Conservation (phyloP, 2,329 filamentous ascomycete genomes). For the Fusarium coicis region DNA sequence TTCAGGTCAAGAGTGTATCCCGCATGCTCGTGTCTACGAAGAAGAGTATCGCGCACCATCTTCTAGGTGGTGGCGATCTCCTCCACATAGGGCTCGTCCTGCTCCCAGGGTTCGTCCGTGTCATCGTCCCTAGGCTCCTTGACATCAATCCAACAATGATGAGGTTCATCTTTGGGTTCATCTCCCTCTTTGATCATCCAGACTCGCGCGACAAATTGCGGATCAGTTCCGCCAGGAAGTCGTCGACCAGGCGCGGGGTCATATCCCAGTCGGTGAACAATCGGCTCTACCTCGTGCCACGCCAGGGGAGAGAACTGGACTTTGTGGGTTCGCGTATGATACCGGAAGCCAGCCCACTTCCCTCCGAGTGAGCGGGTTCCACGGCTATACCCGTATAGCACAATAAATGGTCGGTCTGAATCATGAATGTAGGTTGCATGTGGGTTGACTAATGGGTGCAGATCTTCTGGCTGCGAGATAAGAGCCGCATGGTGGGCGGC, state of each 20-base stretch:
- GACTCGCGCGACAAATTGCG: neutral
- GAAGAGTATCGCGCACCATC: neutral
- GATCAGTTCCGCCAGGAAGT: neutral
- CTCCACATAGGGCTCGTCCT: neutral
- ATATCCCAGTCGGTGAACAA: neutral
- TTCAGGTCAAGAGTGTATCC: neutral
- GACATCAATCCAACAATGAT: neutral
- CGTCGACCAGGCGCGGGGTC: accelerated
- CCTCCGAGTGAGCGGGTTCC: neutral
- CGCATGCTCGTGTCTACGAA: neutral
- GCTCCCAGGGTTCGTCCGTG: neutral
- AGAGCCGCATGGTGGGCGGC: neutral
- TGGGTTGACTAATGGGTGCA: accelerated
- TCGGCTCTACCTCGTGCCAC: neutral
- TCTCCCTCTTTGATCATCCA: neutral
- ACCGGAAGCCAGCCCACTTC: neutral
- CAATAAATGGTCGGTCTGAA: neutral
- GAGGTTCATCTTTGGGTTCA: neutral
- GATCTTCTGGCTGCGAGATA: neutral
- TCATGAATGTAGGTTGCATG: accelerated
- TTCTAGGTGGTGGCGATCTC: neutral
- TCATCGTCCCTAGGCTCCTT: neutral
- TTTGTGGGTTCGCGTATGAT: accelerated
- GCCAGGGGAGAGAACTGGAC: neutral
- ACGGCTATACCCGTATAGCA: neutral